Evolutionary conservation across 441 rosid genomes (phyloP), one percentile per base, ranked within the genome.

Genomic region (Pelargonium cotyledonis): DNA sequence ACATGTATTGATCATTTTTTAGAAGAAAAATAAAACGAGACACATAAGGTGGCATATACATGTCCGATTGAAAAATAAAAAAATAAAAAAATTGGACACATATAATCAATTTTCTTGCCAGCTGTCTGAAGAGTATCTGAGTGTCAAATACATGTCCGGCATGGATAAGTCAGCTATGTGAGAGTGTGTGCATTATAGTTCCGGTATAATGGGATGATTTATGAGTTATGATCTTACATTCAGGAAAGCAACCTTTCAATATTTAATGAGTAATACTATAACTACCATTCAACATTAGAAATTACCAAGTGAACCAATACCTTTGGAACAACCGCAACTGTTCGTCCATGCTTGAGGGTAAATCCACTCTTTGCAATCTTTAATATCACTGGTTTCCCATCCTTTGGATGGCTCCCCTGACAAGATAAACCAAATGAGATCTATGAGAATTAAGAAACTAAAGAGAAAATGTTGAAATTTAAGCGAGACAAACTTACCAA

Each of bases 401-500:
- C 65, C 16, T 4, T 35, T 12, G 65, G 65, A 29, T 62, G 65
- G 18, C 3, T 29, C 41, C 65, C 65, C 65, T 62, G 65, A 62
- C 6, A 29, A 62, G 65, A 26, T 23, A 62, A 62, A 62, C n/a
- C 41, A 29, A 29, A 62, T 62, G 41, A 62, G 65, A 29, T 62
- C 16, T 29, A 62, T 12, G 19, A 62, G 9, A 12, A 29, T 62
- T 23, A 61, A 6, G 65, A 29, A 31, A 43, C 47, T 10, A n/a
- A 60, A 61, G 11, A 16, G 5, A 29, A 62, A 0, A 43, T 12
- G 40, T 29, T 10, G 16, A 60, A 26, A 6, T 9, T 5, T 18
- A 9, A 55, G 64, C 26, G 63, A 58, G 38, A 60, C 38, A 60
- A 60, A 60, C 64, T 60, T 60, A 60, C 64, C 23, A 60, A 23